Evolutionary conservation across 2,329 filamentous ascomycete genomes (phyloP), one percentile per base, ranked within the genome.

Genomic region (Orbilia blumenaviensis): DNA sequence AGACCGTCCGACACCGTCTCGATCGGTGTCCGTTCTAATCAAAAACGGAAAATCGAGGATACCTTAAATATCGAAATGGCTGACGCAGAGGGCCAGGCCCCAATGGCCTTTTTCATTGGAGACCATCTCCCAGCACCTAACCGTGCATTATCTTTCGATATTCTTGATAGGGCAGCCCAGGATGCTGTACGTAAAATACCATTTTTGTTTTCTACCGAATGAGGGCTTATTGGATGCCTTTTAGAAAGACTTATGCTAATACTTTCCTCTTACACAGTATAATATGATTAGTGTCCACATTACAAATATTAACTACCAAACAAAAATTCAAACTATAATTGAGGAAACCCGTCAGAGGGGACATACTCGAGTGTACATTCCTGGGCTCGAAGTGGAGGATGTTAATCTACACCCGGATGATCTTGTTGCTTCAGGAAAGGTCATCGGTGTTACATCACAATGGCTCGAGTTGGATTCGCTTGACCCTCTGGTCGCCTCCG

Each of bases 231-330:
- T n/a, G n/a, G n/a, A n/a, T n/a, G n/a, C n/a, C n/a, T 3, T 34
- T 10, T 29, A 18, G 14, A 14, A 7, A 12, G 12, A 25, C 12
- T 14, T 3, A 27, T 27, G 12, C 34, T 48, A 42, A 38, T n/a
- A 9, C 12, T n/a, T 32, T 75, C 66, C 9, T 27, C 8, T 27
- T 16, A 2, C 14, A 10, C 78, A 94, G 91, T 92, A 94, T 84
- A 88, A 90, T 81, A 92, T 93, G 85, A 87, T 92, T 78, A 94
- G 92, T 3, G 89, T 89, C 16, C 90, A 91, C 60, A 90, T 96
- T 81, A 94, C 92, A 41, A 95, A 91, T 80, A 82, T 85, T 18
- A 86, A 89, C 80, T 95, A 94, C 82, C 89, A 89, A 78, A 85
- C 88, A 27, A 87, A 91, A 67, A 89, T 95, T 14, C 85, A 91